Conservation (phyloP, 2,329 filamentous ascomycete species). For the Arthrobotrys conoides region DNA sequence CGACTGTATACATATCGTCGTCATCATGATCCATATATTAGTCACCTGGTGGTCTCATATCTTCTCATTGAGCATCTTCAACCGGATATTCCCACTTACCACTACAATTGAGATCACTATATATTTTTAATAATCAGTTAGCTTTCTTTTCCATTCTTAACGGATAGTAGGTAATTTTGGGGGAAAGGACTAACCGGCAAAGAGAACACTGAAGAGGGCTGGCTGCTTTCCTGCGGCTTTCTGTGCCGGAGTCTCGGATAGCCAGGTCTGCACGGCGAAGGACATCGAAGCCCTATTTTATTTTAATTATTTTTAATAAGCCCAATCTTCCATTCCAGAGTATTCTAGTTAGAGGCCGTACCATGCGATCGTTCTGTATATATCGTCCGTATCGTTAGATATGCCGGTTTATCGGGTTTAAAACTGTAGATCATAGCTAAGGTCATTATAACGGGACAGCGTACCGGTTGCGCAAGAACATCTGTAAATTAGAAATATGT, state of each 20-base stretch:
- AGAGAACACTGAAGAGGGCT: constrained; percentile 52
- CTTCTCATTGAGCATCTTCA: background rate
- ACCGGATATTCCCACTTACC: constrained; percentile 36
- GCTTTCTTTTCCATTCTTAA: background rate
- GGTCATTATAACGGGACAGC: background rate
- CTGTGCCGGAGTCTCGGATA: constrained; percentile 48
- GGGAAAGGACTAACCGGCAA: constrained; percentile 34
- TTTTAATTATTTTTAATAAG: background rate
- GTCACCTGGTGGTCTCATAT: background rate
- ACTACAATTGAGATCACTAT: constrained; percentile 54
- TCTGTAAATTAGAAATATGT: constrained; percentile 7
- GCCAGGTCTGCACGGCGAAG: constrained; percentile 57
- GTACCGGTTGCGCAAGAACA: constrained; percentile 57
- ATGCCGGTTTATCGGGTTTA: background rate
- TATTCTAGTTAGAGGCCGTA: background rate
- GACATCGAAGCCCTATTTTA: constrained; percentile 53
- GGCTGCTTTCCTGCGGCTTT: constrained; percentile 51
- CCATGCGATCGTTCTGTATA: constrained; percentile 51
- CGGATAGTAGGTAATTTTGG: too few relatives aligned
- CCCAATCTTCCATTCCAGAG: background rate
- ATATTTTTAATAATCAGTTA: background rate
- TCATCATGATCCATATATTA: constrained; percentile 17
- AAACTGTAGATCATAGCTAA: too few relatives aligned
- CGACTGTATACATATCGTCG: constrained; percentile 34
- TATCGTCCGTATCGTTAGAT: constrained; percentile 10